A percentile compares a stretch with the other conserved stretches of the same genome.
These are phyloP conservation scores for Debaryomyces sp. DNA, from an alignment of 1,139 yeast species.

Conservation along the genomic window DNA sequence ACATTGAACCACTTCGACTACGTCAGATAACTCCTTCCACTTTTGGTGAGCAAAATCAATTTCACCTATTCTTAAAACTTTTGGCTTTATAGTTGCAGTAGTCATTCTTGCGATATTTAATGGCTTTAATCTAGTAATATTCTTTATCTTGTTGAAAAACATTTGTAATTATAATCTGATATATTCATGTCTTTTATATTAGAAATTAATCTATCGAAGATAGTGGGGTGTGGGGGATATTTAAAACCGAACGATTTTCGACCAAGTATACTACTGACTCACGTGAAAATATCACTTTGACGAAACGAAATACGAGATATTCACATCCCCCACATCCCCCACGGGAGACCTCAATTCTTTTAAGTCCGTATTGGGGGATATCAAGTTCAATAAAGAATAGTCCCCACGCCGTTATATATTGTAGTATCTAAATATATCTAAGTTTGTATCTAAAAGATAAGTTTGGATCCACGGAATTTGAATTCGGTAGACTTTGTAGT, in stretches of 20 bases:
- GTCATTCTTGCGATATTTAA: conserved; percentile 12
- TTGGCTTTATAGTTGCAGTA: conserved; percentile 37
- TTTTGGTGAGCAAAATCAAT: conserved; percentile 54
- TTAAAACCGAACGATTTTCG: background rate
- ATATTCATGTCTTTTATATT: background rate
- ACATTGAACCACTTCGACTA: conserved; percentile 55
- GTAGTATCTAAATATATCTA: conserved; percentile 8
- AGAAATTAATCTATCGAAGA: background rate
- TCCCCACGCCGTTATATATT: background rate
- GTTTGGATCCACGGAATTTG: conserved; percentile 26
- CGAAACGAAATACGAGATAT: background rate
- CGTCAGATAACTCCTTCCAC: conserved; percentile 52
- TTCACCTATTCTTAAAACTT: conserved; percentile 62
- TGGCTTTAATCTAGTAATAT: background rate
- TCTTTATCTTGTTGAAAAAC: background rate
- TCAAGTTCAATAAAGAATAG: background rate
- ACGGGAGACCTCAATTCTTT: background rate
- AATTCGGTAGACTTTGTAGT: conserved; percentile 15
- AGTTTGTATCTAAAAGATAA: conserved; percentile 16
- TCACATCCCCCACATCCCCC: background rate
- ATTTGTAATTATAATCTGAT: background rate
- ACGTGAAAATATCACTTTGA: background rate
- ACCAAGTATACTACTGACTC: background rate
- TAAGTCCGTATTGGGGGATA: background rate
- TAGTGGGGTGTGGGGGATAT: background rate